phyloP scores from a whole-genome alignment of 306 rosid species.

The Cicer judaicum region DNA sequence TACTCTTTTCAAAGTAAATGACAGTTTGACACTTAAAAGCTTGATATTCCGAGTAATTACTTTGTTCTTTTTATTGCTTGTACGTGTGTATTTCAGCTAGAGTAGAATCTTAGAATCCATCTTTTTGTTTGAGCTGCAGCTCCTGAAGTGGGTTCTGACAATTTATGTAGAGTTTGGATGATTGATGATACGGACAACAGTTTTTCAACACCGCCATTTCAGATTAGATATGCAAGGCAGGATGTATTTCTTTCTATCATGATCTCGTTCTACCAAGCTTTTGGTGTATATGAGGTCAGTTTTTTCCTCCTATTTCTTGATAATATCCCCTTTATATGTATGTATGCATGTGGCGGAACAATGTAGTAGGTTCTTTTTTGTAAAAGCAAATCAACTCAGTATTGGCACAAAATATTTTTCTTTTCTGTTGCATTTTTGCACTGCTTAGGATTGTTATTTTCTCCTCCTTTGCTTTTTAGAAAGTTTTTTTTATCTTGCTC shows the following conservation, averaged over 20 bases:
- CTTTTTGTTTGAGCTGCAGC: slow-evolving; percentile 71
- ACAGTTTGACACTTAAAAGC: slow-evolving; percentile 24
- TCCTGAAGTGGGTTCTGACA: slow-evolving; percentile 79
- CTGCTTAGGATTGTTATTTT: slow-evolving; percentile 6
- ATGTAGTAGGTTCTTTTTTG: not conserved
- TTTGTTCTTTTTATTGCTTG: slow-evolving; percentile 29
- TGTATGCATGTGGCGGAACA: not conserved
- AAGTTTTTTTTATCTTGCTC: slow-evolving; percentile 24
- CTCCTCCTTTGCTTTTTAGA: slow-evolving; percentile 6
- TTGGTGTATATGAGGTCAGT: slow-evolving; percentile 67
- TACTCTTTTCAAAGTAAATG: slow-evolving; percentile 22
- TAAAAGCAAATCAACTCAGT: slow-evolving; percentile 24
- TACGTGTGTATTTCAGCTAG: slow-evolving; percentile 27
- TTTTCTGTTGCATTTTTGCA: slow-evolving; percentile 1
- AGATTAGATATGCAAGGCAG: slow-evolving; percentile 86
- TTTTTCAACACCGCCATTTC: slow-evolving; percentile 87
- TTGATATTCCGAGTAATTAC: slow-evolving; percentile 35
- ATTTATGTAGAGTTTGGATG: slow-evolving; percentile 85
- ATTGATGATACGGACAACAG: slow-evolving; percentile 91
- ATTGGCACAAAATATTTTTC: not conserved
- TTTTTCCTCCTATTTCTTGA: slow-evolving; percentile 20
- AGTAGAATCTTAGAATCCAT: slow-evolving; percentile 44
- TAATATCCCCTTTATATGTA: slow-evolving; percentile 10
- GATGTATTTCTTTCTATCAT: slow-evolving; percentile 82
- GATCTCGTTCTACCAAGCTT: slow-evolving; percentile 84